phyloP scores from a whole-genome alignment of 768 basidiomycete genomes.

The Calocera viscosa region DNA sequence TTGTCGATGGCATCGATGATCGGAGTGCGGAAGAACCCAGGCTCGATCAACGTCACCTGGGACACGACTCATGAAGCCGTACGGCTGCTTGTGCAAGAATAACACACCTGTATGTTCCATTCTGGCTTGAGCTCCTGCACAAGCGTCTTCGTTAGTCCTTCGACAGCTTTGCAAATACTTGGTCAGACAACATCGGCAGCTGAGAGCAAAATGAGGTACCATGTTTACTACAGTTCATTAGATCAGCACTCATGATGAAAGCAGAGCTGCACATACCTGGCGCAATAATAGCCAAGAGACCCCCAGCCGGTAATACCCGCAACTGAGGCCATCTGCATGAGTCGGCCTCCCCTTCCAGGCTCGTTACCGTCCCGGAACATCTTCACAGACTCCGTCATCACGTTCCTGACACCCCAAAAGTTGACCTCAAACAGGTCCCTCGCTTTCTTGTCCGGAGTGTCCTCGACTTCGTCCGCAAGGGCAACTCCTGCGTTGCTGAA shows the following conservation, averaged over 20 bases:
- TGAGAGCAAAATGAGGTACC: background rate
- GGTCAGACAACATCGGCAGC: background rate
- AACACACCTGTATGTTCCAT: background rate
- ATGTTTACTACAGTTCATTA: background rate
- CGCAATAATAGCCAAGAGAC: background rate
- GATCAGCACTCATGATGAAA: background rate
- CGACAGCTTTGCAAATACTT: background rate
- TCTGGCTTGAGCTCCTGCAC: background rate
- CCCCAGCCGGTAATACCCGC: background rate
- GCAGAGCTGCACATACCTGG: background rate
- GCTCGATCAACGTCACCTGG: background rate
- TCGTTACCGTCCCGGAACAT: background rate
- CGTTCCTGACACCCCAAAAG: slow-evolving; percentile 31
- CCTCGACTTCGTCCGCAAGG: slow-evolving; percentile 31
- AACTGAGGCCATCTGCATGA: background rate
- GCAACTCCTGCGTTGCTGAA: slow-evolving; percentile 34
- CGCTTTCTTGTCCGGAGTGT: slow-evolving; percentile 27
- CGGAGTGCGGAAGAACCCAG: background rate
- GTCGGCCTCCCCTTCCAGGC: slow-evolving; percentile 7
- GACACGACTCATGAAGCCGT: background rate
- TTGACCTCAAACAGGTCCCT: slow-evolving; percentile 30
- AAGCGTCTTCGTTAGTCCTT: background rate
- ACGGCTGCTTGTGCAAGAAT: background rate
- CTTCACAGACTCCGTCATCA: slow-evolving; percentile 21
- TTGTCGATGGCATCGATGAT: background rate